These are phyloP conservation scores for Platanthera zijinensis DNA, from an alignment of 106 monocot genomes.

Conservation along the genomic window DNA sequence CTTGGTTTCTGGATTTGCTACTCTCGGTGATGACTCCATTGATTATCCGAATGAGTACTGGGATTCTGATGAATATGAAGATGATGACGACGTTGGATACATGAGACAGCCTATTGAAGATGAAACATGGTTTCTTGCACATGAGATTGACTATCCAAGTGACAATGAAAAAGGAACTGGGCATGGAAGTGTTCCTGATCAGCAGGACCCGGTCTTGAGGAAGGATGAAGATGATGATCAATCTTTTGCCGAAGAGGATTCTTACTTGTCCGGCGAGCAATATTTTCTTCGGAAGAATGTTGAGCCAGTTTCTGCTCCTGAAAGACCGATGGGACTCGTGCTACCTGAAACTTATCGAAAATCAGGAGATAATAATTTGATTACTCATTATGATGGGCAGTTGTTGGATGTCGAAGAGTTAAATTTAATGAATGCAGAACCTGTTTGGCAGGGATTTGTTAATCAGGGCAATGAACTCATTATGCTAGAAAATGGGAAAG, in stretches of 20 bases:
- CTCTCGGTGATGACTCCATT: constrained; percentile 81
- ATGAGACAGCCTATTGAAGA: constrained; percentile 98
- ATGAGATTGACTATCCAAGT: constrained; percentile 99
- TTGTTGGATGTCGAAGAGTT: constrained; percentile 84
- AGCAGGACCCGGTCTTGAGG: constrained; percentile 33
- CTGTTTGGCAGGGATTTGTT: constrained; percentile 96
- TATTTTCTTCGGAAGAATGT: constrained; percentile 53
- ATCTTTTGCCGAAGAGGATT: constrained; percentile 91
- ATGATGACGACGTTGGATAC: constrained; percentile 97
- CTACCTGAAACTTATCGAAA: constrained; percentile 31
- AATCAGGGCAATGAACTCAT: constrained; percentile 53
- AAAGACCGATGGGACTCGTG: constrained; percentile 28
- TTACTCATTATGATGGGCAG: constrained; percentile 74
- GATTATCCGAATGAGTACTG: constrained; percentile 97
- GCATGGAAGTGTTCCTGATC: constrained; percentile 52
- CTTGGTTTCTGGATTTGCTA: constrained; percentile 94
- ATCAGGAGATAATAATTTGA: constrained; percentile 55
- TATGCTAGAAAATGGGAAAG: constrained; percentile 57
- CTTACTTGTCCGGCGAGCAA: constrained; percentile 81
- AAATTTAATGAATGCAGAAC: constrained; percentile 72
- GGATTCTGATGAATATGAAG: constrained; percentile 99
- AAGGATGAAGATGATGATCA: constrained; percentile 86
- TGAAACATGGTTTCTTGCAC: constrained; percentile 96
- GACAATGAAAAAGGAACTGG: constrained; percentile 84
- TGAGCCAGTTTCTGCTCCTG: constrained; percentile 30